Conservation (phyloP, 225 moss, liverwort and hornwort genomes). For the Physcomitrellopsis africana region DNA sequence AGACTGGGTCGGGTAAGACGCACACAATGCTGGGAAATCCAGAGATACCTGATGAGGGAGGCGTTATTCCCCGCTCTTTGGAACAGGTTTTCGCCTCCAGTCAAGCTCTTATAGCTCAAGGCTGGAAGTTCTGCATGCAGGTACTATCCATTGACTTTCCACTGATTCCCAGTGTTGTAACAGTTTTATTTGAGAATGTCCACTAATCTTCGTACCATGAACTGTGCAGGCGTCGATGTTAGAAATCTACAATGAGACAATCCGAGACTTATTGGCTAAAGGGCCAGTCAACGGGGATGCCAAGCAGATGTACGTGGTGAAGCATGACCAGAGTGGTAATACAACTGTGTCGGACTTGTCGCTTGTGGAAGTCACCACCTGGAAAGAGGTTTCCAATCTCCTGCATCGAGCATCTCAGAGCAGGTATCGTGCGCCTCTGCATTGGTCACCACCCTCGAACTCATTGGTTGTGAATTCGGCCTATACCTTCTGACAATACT, state of each 20-base stretch:
- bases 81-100: conserved; percentile 97
- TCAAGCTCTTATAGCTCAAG: conserved; percentile 73
- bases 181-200: neutral
- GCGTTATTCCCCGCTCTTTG: conserved; percentile 89
- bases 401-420: conserved; percentile 92
- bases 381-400: conserved; percentile 93
- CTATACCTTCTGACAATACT: neutral
- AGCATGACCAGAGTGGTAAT: conserved; percentile 81
- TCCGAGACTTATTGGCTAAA: conserved; percentile 78
- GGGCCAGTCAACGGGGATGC: conserved; percentile 59
- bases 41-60: conserved; percentile 75
- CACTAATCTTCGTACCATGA: neutral
- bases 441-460: neutral
- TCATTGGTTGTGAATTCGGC: neutral
- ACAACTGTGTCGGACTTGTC: conserved; percentile 88
- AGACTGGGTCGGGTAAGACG: conserved; percentile 97
- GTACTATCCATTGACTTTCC: conserved; percentile 29
- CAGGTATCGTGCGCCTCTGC: conserved; percentile 51
- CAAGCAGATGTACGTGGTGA: conserved; percentile 85
- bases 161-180: too few relatives aligned
- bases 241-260: conserved; percentile 96
- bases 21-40: conserved; percentile 98
- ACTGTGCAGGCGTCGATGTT: conserved; percentile 90
- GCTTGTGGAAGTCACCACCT: conserved; percentile 83
- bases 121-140: conserved; percentile 99